phyloP scores from a whole-genome alignment of 2,329 filamentous ascomycete species.

The Ceratocystis variospora region DNA sequence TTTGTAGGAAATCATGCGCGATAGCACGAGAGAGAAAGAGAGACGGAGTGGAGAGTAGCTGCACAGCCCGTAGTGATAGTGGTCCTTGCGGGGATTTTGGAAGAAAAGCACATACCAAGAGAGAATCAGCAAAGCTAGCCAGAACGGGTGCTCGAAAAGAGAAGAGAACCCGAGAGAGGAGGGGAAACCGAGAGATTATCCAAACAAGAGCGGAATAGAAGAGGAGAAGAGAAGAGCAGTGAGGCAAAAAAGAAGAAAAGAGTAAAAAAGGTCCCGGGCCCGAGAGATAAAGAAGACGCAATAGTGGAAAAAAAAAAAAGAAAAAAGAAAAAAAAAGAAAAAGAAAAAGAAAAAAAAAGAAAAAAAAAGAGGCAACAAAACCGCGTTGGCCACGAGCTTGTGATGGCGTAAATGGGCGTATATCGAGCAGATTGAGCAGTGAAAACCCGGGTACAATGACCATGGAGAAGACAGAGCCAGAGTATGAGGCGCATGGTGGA shows the following conservation, averaged over 20 bases:
- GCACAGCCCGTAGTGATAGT: conserved; percentile 7
- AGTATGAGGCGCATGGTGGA: background rate
- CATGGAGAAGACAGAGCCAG: background rate
- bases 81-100: background rate
- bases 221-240: background rate
- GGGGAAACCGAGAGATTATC: background rate
- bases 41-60: background rate
- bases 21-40: background rate
- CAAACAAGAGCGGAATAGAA: too few relatives aligned
- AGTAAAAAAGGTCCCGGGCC: background rate
- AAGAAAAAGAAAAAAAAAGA: background rate
- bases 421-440: background rate
- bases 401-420: background rate
- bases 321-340: background rate
- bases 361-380: background rate
- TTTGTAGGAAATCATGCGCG: background rate
- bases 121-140: background rate
- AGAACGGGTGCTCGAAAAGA: too few relatives aligned
- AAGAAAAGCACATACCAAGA: background rate
- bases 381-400: conserved; percentile 1
- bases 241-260: background rate
- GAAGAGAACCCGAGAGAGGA: background rate
- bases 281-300: too few relatives aligned
- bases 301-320: background rate
- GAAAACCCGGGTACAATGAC: conserved; percentile 2